Evolutionary conservation across 202 grass and related monocot genomes (phyloP).

Genomic region (Miscanthus sacchariflorus): DNA sequence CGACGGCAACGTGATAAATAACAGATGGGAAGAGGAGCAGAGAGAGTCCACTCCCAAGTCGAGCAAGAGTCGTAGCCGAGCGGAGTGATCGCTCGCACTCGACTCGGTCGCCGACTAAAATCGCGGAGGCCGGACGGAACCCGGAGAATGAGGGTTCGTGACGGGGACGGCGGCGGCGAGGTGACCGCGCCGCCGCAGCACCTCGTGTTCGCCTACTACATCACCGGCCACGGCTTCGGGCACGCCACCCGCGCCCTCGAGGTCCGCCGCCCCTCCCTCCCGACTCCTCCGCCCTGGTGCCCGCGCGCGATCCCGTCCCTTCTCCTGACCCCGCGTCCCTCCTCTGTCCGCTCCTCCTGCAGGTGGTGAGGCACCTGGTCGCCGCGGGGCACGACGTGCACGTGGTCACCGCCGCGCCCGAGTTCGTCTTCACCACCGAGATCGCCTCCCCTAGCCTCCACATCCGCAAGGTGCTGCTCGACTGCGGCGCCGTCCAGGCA

Average conservation of each 20-base stretch:
- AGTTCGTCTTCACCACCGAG: slow-evolving; percentile 97
- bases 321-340: neutral
- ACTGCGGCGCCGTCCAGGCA: slow-evolving; percentile 98
- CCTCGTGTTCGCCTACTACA: slow-evolving; percentile 91
- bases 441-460: slow-evolving; percentile 76
- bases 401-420: slow-evolving; percentile 87
- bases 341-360: neutral
- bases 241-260: slow-evolving; percentile 90
- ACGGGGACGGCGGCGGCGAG: slow-evolving; percentile 24
- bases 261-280: slow-evolving; percentile 35
- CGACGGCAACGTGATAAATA: neutral
- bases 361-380: slow-evolving; percentile 95
- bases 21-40: too few species aligned
- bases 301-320: neutral
- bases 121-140: neutral
- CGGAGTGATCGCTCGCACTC: neutral
- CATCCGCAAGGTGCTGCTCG: slow-evolving; percentile 94
- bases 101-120: neutral
- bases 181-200: slow-evolving; percentile 46
- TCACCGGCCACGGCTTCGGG: slow-evolving; percentile 95
- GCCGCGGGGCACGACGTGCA: slow-evolving; percentile 91
- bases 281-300: neutral
- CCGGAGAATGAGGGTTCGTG: slow-evolving; percentile 48
- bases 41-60: neutral
- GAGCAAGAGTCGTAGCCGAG: neutral